phyloP scores from a whole-genome alignment of 176 grass and related monocot genomes.

The Eleusine indica region DNA sequence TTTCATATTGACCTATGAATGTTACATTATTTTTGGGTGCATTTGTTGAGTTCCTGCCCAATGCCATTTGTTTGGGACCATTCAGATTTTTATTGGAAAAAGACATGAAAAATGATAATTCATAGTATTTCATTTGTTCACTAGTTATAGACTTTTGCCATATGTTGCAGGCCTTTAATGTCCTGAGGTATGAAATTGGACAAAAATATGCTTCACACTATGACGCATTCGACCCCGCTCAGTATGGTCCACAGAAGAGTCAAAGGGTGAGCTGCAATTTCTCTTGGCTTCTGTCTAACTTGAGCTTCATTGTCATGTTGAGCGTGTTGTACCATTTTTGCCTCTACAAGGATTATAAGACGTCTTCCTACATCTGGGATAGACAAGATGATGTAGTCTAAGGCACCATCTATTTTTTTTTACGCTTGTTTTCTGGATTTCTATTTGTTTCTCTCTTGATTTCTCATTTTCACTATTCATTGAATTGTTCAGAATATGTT shows the following conservation, averaged over 20 bases:
- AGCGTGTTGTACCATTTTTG: background rate
- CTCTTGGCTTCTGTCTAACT: conserved; percentile 15
- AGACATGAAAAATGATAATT: background rate
- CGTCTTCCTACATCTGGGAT: conserved; percentile 1
- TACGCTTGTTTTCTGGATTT: background rate
- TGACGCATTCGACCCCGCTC: conserved; percentile 88
- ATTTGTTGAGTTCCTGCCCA: background rate
- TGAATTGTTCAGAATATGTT: background rate
- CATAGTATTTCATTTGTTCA: conserved; percentile 4
- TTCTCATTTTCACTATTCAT: background rate
- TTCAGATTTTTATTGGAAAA: conserved; percentile 14
- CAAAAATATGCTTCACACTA: conserved; percentile 97
- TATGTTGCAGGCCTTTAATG: conserved; percentile 78
- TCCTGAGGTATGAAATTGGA: conserved; percentile 88
- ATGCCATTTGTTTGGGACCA: background rate
- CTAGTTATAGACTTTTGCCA: conserved; percentile 15
- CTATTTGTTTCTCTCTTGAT: background rate
- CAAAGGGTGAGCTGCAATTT: conserved; percentile 70
- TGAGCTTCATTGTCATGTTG: background rate
- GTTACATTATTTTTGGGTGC: background rate
- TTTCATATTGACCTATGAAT: background rate
- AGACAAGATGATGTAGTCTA: background rate
- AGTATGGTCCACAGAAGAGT: conserved; percentile 93
- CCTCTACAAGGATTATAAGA: background rate
- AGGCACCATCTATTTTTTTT: background rate